Conservation (phyloP, 2,329 filamentous ascomycete genomes). For the Exophiala bonariae region DNA sequence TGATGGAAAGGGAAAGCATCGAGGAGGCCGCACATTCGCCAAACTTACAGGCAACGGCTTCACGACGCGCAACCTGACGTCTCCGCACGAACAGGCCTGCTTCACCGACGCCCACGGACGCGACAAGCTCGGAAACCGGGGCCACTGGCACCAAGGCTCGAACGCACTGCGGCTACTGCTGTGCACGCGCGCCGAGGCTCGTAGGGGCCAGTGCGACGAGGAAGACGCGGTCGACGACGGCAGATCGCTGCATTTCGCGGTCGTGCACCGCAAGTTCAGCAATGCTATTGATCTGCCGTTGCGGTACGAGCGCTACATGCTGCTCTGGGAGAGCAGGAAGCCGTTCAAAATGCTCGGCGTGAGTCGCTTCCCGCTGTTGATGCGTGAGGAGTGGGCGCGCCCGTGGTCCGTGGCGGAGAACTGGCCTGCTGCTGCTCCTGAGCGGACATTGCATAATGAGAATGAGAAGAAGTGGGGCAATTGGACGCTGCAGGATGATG, state of each 20-base stretch:
- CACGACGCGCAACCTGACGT: conserved; percentile 35
- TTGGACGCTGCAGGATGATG: background rate
- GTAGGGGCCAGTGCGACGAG: conserved; percentile 16
- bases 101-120: conserved; percentile 21
- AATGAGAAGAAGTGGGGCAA: background rate
- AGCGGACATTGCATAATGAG: conserved; percentile 6
- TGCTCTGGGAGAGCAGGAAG: conserved; percentile 36
- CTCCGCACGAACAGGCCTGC: conserved; percentile 31
- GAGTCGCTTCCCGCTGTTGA: conserved; percentile 35
- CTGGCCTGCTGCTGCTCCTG: conserved; percentile 32
- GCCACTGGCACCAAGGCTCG: conserved; percentile 42
- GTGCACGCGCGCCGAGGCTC: conserved; percentile 29
- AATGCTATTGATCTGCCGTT: conserved; percentile 36
- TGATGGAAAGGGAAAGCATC: background rate
- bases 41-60: conserved; percentile 33
- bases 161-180: conserved; percentile 39
- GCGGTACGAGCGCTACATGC: conserved; percentile 40
- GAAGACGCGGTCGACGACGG: conserved; percentile 14
- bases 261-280: conserved; percentile 39
- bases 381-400: conserved; percentile 37
- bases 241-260: conserved; percentile 34
- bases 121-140: conserved; percentile 23
- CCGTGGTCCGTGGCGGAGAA: conserved; percentile 37
- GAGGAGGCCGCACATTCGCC: conserved; percentile 30
- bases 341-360: conserved; percentile 39